Evolutionary conservation across 352 stramenopile species (phyloP).

Genomic region (Aphanomyces astaci): DNA sequence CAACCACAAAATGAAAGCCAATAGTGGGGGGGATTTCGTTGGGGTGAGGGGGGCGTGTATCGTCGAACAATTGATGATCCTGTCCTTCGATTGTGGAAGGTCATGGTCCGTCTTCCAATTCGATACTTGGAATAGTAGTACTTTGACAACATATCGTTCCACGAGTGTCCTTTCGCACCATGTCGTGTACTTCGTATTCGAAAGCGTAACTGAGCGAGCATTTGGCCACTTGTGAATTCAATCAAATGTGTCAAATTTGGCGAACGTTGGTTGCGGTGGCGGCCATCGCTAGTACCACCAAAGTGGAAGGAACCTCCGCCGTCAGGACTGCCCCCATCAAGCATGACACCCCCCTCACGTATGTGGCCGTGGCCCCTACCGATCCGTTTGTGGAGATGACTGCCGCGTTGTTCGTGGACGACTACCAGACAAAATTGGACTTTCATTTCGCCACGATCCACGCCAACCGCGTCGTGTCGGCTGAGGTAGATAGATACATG

Average conservation of each 20-base stretch:
- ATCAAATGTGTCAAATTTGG: not conserved
- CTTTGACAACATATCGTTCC: not conserved
- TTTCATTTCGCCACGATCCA: conserved; percentile 20
- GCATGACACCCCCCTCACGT: not conserved
- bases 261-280: not conserved
- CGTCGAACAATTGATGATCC: not conserved
- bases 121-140: too few species aligned
- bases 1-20: not conserved
- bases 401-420: conserved; percentile 5
- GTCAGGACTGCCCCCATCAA: too few species aligned
- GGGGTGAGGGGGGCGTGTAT: not conserved
- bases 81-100: not conserved
- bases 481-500: conserved; percentile 20
- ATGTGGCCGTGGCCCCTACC: not conserved
- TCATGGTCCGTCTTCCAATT: not conserved
- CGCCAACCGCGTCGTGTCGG: conserved; percentile 7
- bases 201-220: not conserved
- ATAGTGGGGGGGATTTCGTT: too few species aligned
- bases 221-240: not conserved
- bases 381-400: conserved; percentile 17
- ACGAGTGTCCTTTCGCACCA: not conserved
- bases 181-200: not conserved
- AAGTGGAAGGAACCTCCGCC: not conserved
- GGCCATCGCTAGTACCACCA: not conserved
- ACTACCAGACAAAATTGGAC: conserved; percentile 11